Evolutionary conservation across 768 basidiomycete genomes (phyloP), one percentile per base, ranked within the genome.

Genomic region (Phaeotremella fagi): DNA sequence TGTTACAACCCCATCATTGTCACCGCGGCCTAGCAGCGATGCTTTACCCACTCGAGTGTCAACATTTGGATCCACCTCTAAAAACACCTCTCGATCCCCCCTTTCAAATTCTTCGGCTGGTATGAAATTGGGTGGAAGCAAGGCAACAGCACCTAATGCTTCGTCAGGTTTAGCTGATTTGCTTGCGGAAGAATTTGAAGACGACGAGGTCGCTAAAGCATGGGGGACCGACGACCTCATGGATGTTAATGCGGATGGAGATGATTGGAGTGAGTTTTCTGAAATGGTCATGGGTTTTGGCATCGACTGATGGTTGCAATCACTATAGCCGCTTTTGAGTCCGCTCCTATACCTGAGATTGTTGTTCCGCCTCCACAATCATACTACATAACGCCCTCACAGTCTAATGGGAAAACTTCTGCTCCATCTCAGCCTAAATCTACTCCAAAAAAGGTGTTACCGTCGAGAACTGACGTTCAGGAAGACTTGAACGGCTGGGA

Each of bases 251-350:
- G 90, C 88, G 0, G 92, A 98, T 63, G 82, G 84, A 23, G 92
- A 85, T 64, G 94, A 97, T 69, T 99, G 92, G 92, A 87, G 92
- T 88, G 70, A 69, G 85, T 20, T 79, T n/a, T n/a, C n/a, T n/a
- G n/a, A n/a, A n/a, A n/a, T n/a, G n/a, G n/a, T n/a, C n/a, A n/a
- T n/a, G n/a, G n/a, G n/a, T n/a, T n/a, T n/a, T n/a, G n/a, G n/a
- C n/a, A n/a, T n/a, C n/a, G n/a, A n/a, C n/a, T n/a, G n/a, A n/a
- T n/a, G n/a, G n/a, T n/a, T n/a, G n/a, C n/a, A n/a, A n/a, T n/a
- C n/a, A n/a, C 3, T 43, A 12, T 48, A 85, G 88, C 83, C 68
- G 85, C 83, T n/a, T 90, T 90, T 60, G 87, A 89, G 72, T 81
- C 81, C 27, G 70, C 72, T 11, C 66, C 73, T 1, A 51, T 61